Percentiles rank a stretch among this genome's conserved stretches.
Conservation (phyloP, 2,329 filamentous ascomycete species). For the Xylariales sp. region DNA sequence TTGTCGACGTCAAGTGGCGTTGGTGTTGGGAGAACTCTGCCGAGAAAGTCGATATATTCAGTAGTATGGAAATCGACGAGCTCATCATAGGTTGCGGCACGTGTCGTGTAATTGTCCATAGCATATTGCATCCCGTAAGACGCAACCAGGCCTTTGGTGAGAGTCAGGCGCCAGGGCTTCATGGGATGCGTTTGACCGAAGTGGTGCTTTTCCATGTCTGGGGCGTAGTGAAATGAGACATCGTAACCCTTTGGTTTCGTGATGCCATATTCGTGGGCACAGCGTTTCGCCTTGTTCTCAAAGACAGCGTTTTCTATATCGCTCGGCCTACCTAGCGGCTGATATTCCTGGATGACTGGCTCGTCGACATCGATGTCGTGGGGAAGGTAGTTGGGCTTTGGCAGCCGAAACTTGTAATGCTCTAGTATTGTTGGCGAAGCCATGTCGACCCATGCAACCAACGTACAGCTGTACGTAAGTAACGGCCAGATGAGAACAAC, state of each 20-base stretch:
- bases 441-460: no score
- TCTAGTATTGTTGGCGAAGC: no score
- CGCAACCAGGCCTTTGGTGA: slow-evolving; percentile 92
- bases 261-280: slow-evolving; percentile 62
- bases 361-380: slow-evolving; percentile 47
- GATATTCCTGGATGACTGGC: slow-evolving; percentile 47
- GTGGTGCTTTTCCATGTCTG: slow-evolving; percentile 91
- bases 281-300: slow-evolving; percentile 52
- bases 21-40: slow-evolving; percentile 62
- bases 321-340: slow-evolving; percentile 44
- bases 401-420: slow-evolving; percentile 47
- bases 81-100: slow-evolving; percentile 82
- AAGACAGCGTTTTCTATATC: slow-evolving; percentile 53
- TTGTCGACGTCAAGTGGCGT: slow-evolving; percentile 62
- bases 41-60: slow-evolving; percentile 89
- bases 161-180: slow-evolving; percentile 96
- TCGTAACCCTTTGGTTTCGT: slow-evolving; percentile 78
- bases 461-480: no score
- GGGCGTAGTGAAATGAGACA: slow-evolving; percentile 94
- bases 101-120: slow-evolving; percentile 89
- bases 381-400: slow-evolving; percentile 57
- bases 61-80: slow-evolving; percentile 79
- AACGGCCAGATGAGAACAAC: no score
- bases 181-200: slow-evolving; percentile 97
- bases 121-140: slow-evolving; percentile 93